phyloP scores from a whole-genome alignment of 2,329 filamentous ascomycete genomes.

The Diaporthe vaccinii region DNA sequence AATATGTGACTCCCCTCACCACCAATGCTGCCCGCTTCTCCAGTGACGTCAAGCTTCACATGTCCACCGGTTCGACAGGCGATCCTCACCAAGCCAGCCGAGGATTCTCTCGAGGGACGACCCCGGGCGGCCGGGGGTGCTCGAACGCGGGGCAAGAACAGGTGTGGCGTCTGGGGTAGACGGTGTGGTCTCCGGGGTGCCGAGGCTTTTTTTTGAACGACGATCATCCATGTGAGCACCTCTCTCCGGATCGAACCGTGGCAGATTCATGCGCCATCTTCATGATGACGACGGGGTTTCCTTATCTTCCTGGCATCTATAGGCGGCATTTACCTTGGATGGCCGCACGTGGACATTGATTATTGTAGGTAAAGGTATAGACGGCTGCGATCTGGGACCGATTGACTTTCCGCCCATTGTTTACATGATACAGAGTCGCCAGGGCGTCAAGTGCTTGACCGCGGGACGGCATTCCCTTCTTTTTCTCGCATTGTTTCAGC shows the following conservation, averaged over 20 bases:
- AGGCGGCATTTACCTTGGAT: neutral
- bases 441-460: neutral
- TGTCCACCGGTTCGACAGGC: neutral
- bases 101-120: constrained; percentile 14
- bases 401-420: neutral
- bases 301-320: neutral
- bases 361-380: too few relatives aligned
- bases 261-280: neutral
- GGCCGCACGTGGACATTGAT: neutral
- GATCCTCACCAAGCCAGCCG: constrained; percentile 8
- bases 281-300: neutral
- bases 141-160: constrained; percentile 20
- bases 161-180: constrained; percentile 26
- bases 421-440: neutral
- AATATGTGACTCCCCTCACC: neutral
- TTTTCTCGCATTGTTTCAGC: neutral
- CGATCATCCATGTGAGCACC: constrained; percentile 22
- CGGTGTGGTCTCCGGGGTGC: neutral
- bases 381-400: neutral
- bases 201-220: constrained; percentile 4
- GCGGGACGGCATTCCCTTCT: neutral
- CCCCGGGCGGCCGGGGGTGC: neutral
- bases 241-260: constrained; percentile 10
- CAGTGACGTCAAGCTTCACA: constrained; percentile 28
- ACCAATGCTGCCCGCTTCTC: neutral